Evolutionary conservation across 2,329 filamentous ascomycete genomes (phyloP).

Genomic region (Colletotrichum sp.): DNA sequence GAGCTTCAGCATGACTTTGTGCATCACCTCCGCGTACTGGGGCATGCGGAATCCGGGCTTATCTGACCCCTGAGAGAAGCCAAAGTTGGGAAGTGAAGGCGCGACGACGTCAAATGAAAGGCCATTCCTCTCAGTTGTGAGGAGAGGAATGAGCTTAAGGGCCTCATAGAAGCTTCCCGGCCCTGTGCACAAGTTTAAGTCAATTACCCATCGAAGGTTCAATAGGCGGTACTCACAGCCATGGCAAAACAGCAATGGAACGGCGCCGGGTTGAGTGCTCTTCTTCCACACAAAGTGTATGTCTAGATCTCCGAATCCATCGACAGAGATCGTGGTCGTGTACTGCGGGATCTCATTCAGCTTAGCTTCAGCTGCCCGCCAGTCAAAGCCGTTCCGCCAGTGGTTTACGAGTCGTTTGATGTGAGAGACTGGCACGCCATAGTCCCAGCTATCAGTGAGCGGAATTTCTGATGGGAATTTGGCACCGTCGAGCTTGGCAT

Average conservation of each 20-base stretch:
- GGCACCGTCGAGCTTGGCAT: conserved; percentile 34
- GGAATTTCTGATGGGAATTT: conserved; percentile 32
- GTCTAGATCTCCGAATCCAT: conserved; percentile 63
- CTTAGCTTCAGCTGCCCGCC: conserved; percentile 62
- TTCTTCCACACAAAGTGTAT: conserved; percentile 70
- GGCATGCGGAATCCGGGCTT: conserved; percentile 35
- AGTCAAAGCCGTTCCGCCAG: conserved; percentile 61
- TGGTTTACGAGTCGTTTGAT: conserved; percentile 38
- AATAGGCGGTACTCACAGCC: conserved; percentile 51
- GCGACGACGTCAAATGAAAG: conserved; percentile 62
- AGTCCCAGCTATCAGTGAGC: conserved; percentile 38
- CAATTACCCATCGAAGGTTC: neutral
- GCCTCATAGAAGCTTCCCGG: conserved; percentile 75
- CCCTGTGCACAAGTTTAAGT: no score
- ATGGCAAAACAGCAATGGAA: conserved; percentile 73
- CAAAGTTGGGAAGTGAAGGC: conserved; percentile 61
- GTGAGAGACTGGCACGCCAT: conserved; percentile 35
- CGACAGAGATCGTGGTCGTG: conserved; percentile 53
- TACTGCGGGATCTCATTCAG: conserved; percentile 67
- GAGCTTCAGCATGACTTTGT: conserved; percentile 72
- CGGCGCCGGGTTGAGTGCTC: conserved; percentile 53
- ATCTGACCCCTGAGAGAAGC: conserved; percentile 48
- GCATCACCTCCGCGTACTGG: conserved; percentile 57
- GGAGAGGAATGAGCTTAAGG: conserved; percentile 61
- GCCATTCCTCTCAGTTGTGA: conserved; percentile 38